phyloP scores from a whole-genome alignment of 352 stramenopile genomes.

The Phytophthora uliginosa region DNA sequence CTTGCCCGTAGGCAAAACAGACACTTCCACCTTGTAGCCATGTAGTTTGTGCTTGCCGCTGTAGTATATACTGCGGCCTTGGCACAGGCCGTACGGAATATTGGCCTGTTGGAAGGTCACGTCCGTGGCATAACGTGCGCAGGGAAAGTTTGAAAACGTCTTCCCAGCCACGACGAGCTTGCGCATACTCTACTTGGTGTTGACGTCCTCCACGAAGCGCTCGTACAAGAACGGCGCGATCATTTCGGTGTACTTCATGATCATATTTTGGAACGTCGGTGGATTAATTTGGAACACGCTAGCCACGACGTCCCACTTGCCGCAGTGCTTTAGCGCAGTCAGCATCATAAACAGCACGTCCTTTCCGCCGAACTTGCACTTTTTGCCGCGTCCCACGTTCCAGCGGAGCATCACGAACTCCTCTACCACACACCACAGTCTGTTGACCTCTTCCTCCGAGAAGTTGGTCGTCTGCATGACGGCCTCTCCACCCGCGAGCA shows the following conservation, averaged over 20 bases:
- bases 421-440: too few relatives aligned
- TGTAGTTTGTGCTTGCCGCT: not conserved
- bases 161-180: not conserved
- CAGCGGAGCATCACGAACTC: too few relatives aligned
- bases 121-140: not conserved
- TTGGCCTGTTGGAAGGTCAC: not conserved
- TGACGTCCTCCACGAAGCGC: not conserved
- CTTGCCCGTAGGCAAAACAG: not conserved
- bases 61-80: slow-evolving; percentile 3
- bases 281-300: not conserved
- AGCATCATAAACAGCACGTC: not conserved
- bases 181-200: not conserved
- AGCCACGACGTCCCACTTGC: not conserved
- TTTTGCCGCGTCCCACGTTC: too few relatives aligned
- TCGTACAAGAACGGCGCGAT: not conserved
- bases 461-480: too few relatives aligned
- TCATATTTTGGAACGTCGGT: not conserved
- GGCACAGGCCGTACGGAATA: not conserved
- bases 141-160: not conserved
- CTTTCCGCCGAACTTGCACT: too few relatives aligned
- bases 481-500: too few relatives aligned
- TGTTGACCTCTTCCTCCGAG: too few relatives aligned
- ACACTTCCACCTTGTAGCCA: not conserved
- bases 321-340: not conserved
- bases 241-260: not conserved